Conservation (phyloP, 768 basidiomycete species). For the Termitomyces sp. region DNA sequence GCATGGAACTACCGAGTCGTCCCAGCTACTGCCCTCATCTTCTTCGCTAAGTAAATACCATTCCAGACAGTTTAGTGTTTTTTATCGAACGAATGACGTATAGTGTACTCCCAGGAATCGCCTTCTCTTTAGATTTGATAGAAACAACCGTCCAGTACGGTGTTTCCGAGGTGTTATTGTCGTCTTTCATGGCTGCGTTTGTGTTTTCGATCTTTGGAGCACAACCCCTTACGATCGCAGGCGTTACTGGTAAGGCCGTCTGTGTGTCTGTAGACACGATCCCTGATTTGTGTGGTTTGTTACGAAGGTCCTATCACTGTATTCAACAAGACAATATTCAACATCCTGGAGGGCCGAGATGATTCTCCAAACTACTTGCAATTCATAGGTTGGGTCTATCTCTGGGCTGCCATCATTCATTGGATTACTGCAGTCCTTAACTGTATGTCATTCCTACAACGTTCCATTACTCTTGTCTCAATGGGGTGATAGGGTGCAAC, state of each 20-base stretch:
- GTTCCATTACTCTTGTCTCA: background rate
- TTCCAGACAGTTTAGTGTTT: background rate
- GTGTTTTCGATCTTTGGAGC: conserved; percentile 84
- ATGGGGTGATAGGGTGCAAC: conserved; percentile 54
- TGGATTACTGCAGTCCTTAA: conserved; percentile 79
- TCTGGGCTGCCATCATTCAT: conserved; percentile 85
- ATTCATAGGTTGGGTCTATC: conserved; percentile 89
- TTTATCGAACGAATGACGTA: background rate
- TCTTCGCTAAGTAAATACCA: conserved; percentile 69
- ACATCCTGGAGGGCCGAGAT: conserved; percentile 54
- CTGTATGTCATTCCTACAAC: conserved; percentile 33
- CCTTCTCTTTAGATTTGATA: conserved; percentile 89
- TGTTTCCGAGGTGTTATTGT: conserved; percentile 77
- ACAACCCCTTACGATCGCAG: conserved; percentile 88
- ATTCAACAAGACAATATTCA: conserved; percentile 85
- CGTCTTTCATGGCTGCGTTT: conserved; percentile 87
- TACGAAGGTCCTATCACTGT: conserved; percentile 81
- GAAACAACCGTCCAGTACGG: conserved; percentile 89
- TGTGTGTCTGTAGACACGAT: background rate
- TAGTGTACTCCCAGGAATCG: conserved; percentile 85
- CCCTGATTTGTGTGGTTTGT: background rate
- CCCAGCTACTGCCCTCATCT: conserved; percentile 81
- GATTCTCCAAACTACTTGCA: conserved; percentile 74
- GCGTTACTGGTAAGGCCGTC: conserved; percentile 64
- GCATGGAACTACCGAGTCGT: conserved; percentile 90